Evolutionary conservation across 371 early-diverging fungal genomes (phyloP), one percentile per base, ranked within the genome.

Genomic region (Zychaea mexicana): DNA sequence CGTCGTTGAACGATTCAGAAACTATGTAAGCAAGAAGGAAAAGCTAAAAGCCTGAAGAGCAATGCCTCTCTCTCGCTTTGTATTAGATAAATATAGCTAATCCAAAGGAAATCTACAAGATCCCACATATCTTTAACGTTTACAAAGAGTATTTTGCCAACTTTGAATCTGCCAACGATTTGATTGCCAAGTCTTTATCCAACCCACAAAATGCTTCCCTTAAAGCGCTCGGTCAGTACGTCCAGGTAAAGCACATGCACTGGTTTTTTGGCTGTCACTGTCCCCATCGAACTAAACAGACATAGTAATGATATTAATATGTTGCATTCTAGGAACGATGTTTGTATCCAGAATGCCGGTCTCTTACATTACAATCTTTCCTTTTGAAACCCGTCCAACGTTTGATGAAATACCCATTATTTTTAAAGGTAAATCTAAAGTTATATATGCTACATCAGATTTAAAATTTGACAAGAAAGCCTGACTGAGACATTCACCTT

Each of bases 381-480:
- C 46, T 79, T 21, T 57, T 79, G 19, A 77, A 73, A 24, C 80
- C 80, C 3, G 73, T 79, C 2, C 80, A 79, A 57, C 59, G 80
- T 24, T 61, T 79, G 0, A 74, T 76, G 68, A 79, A 79, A 56
- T 79, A 79, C 39, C 80, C 80, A 3, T 54, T 79, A 7, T 76
- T 79, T 32, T 79, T 79, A 53, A 74, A 68, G 65, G 76, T 76
- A 49, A 49, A 49, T 6, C 12, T 33, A 33, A 33, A 33, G 33
- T 8, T 12, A 33, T 5, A 33, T 12, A 33, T 33, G 33, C 8
- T n/a, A n/a, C n/a, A n/a, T n/a, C n/a, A n/a, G n/a, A n/a, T n/a
- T n/a, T n/a, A n/a, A n/a, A n/a, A n/a, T n/a, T n/a, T n/a, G n/a
- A n/a, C n/a, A n/a, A n/a, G n/a, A n/a, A n/a, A n/a, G n/a, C n/a